Evolutionary conservation across 495 filamentous ascomycete species (phyloP).

Genomic region (Aspergillus heteromorphus): DNA sequence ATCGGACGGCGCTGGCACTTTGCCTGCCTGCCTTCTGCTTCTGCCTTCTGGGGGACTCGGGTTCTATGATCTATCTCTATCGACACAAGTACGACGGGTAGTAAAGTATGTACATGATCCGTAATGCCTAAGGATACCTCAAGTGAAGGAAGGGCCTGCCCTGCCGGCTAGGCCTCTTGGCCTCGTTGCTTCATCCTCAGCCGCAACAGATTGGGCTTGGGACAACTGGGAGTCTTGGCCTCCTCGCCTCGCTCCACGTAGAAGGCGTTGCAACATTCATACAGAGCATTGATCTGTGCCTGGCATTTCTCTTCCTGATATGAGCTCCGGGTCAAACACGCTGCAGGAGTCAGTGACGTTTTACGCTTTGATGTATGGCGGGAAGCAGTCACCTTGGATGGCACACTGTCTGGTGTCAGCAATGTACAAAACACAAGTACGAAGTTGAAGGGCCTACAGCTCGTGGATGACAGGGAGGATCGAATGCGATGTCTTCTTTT

Average conservation of each 20-base stretch:
- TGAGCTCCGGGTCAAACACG: slow-evolving; percentile 77
- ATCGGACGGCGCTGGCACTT: not conserved
- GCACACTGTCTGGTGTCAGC: slow-evolving; percentile 57
- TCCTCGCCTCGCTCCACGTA: slow-evolving; percentile 75
- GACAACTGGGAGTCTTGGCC: slow-evolving; percentile 76
- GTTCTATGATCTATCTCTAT: not conserved
- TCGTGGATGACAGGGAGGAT: slow-evolving; percentile 83
- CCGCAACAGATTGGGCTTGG: slow-evolving; percentile 69
- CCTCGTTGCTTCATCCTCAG: slow-evolving; percentile 84
- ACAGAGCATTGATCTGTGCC: slow-evolving; percentile 79
- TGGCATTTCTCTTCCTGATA: slow-evolving; percentile 85
- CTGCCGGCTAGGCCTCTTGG: slow-evolving; percentile 26
- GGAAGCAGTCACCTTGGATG: slow-evolving; percentile 65
- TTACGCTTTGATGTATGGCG: not conserved
- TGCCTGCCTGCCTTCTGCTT: not conserved
- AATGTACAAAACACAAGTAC: not conserved
- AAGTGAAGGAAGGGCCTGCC: not conserved
- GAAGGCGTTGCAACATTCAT: slow-evolving; percentile 89
- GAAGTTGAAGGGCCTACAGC: slow-evolving; percentile 59
- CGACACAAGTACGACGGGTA: not conserved
- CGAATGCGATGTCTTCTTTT: slow-evolving; percentile 64
- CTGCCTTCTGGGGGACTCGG: not conserved
- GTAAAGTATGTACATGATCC: slow-evolving; percentile 13
- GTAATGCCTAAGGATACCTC: not conserved
- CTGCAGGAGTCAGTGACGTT: slow-evolving; percentile 37